Conservation (phyloP, 129 eudicot genomes). For the Oenanthe sinensis region DNA sequence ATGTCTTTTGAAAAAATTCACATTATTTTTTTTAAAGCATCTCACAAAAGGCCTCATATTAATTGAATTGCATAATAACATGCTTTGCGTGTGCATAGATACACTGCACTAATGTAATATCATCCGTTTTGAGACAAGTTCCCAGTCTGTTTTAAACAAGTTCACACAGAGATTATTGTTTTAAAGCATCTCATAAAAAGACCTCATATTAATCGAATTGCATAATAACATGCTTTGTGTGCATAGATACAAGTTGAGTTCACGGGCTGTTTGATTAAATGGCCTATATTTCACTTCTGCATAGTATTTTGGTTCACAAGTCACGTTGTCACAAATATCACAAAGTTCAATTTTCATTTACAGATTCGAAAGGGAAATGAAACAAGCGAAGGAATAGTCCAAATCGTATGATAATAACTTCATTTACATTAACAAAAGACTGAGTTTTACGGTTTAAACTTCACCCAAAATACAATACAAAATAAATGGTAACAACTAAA, state of each 20-base stretch:
- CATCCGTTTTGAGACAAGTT: too few species aligned
- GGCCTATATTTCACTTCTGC: neutral
- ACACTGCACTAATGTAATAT: too few species aligned
- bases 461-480: neutral
- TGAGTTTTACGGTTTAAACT: slow-evolving; percentile 6
- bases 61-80: too few species aligned
- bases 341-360: neutral
- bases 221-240: neutral
- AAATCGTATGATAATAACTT: neutral
- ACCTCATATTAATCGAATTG: too few species aligned
- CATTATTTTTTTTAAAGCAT: too few species aligned
- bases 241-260: neutral
- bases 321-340: neutral
- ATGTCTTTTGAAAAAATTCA: too few species aligned
- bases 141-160: too few species aligned
- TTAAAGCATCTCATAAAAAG: too few species aligned
- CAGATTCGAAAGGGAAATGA: neutral
- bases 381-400: neutral
- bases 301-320: neutral
- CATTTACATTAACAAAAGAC: neutral
- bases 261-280: neutral
- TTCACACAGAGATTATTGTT: too few species aligned
- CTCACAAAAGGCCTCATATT: too few species aligned
- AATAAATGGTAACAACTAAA: neutral
- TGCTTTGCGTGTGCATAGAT: too few species aligned